These are phyloP conservation scores for Cutaneotrichosporon arboriforme DNA, from an alignment of 1,284 basidiomycete genomes.

Conservation along the genomic window DNA sequence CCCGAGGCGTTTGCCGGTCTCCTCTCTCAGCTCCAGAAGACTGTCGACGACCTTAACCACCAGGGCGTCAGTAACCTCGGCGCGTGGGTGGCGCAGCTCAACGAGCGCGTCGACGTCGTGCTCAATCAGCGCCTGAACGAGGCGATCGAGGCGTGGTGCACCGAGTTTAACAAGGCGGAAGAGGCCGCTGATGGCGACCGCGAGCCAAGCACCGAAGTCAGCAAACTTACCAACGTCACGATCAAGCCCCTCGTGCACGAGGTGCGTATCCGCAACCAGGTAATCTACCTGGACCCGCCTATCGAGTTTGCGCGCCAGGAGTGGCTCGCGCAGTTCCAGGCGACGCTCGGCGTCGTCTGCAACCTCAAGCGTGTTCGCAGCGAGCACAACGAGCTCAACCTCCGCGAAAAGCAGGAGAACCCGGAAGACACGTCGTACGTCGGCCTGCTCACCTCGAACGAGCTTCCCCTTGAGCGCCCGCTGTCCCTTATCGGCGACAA, in stretches of 20 bases:
- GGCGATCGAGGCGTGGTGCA: constrained; percentile 81
- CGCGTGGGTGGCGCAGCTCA: constrained; percentile 85
- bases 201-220: constrained; percentile 45
- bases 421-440: constrained; percentile 71
- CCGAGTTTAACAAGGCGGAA: constrained; percentile 69
- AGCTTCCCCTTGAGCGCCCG: constrained; percentile 70
- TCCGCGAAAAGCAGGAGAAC: constrained; percentile 67
- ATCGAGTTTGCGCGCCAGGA: constrained; percentile 87
- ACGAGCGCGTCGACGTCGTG: constrained; percentile 76
- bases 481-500: constrained; percentile 84
- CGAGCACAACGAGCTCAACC: constrained; percentile 89
- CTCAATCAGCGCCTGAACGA: constrained; percentile 70
- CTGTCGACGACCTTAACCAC: constrained; percentile 87
- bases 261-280: constrained; percentile 95
- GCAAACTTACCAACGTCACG: not conserved
- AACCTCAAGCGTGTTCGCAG: constrained; percentile 81
- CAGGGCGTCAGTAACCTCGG: constrained; percentile 98
- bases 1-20: constrained; percentile 72
- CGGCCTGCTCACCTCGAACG: constrained; percentile 66
- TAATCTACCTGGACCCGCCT: constrained; percentile 96
- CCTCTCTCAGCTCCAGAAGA: constrained; percentile 76
- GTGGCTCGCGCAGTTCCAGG: constrained; percentile 88
- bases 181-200: constrained; percentile 68
- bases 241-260: constrained; percentile 85
- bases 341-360: constrained; percentile 84